A percentile compares a stretch with the other conserved stretches of the same genome.
Conservation (phyloP, 2,329 filamentous ascomycete species). For the Phialophora macrospora region DNA sequence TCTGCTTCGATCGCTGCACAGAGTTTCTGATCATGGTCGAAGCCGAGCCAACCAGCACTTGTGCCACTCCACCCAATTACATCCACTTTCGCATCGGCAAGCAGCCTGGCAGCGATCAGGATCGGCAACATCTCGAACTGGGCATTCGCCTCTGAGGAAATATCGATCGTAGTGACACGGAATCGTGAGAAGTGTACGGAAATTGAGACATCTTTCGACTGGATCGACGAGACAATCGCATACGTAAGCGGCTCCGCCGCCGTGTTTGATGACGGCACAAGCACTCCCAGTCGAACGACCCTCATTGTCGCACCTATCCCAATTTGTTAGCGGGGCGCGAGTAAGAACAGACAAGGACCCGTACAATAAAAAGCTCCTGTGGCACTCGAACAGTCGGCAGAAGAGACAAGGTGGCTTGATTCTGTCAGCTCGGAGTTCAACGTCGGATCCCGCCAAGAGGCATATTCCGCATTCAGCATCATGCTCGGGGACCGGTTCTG, state of each 20-base stretch:
- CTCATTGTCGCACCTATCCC: slow-evolving; percentile 7
- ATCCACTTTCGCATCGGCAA: slow-evolving; percentile 48
- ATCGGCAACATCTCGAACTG: slow-evolving; percentile 44
- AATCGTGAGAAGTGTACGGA: slow-evolving; percentile 54
- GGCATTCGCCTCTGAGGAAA: slow-evolving; percentile 42
- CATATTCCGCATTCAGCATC: neutral
- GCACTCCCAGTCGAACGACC: slow-evolving; percentile 44
- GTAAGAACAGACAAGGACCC: neutral
- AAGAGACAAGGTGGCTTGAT: neutral
- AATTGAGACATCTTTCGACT: slow-evolving; percentile 40
- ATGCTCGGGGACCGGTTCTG: neutral
- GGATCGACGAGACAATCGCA: slow-evolving; percentile 41
- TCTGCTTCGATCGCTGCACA: slow-evolving; percentile 47
- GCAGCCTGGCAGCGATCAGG: slow-evolving; percentile 44
- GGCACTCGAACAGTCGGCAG: neutral
- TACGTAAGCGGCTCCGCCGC: slow-evolving; percentile 51
- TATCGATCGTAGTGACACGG: slow-evolving; percentile 48
- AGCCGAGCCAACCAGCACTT: slow-evolving; percentile 49
- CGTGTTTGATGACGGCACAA: slow-evolving; percentile 54
- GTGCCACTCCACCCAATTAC: slow-evolving; percentile 50
- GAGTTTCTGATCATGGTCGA: slow-evolving; percentile 49
- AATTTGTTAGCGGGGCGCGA: neutral
- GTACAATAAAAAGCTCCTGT: neutral
- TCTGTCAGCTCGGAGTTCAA: slow-evolving; percentile 9
- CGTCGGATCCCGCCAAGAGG: slow-evolving; percentile 10